Evolutionary conservation across 2,329 filamentous ascomycete species (phyloP), one percentile per base, ranked within the genome.

Genomic region (Fusarium sterilihyphosum): DNA sequence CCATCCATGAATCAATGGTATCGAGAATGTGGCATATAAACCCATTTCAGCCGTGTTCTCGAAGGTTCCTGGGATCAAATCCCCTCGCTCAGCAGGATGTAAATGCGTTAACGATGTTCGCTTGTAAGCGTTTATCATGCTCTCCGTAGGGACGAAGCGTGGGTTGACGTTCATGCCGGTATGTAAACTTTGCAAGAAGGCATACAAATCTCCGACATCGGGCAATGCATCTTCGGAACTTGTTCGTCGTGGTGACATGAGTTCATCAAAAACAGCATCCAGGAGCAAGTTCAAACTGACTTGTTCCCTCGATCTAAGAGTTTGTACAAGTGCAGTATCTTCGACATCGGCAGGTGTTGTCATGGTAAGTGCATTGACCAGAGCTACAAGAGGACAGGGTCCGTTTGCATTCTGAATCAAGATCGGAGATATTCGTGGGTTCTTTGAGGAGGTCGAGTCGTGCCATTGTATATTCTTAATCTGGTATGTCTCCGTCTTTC

Each of bases 81-180:
- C 83, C 37, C 83, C 85, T n/a, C 87, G 83, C 56, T 88, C 85
- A 1, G 84, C 82, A 2, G 87, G 86, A 71, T 88, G 84, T 5
- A 89, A 77, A 71, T 90, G 86, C 3, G 86, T 87, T 40, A 90
- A 83, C 0, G 87, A 88, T 7, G 84, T 89, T 58, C 84, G 86
- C 79, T 86, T 87, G 52, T 87, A 86, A 5, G 86, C 85, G 62
- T 78, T 82, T 37, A 85, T 79, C 26, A 86, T 82, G 20, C 88
- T 85, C 13, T 83, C 80, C 0, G 85, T 87, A 5, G 94, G 88
- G 13, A 97, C 88, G 73, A 98, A 96, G 26, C 93, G 91, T 6
- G 96, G 96, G 74, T 99, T 99, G 65, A 98, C 96, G 78, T 98
- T 99, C 94, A 99, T 98, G 43, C 96, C 96, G 0, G 95, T 98